Evolutionary conservation across 1,284 basidiomycete genomes (phyloP), one percentile per base, ranked within the genome.

Genomic region (Sporisorium graminicola): DNA sequence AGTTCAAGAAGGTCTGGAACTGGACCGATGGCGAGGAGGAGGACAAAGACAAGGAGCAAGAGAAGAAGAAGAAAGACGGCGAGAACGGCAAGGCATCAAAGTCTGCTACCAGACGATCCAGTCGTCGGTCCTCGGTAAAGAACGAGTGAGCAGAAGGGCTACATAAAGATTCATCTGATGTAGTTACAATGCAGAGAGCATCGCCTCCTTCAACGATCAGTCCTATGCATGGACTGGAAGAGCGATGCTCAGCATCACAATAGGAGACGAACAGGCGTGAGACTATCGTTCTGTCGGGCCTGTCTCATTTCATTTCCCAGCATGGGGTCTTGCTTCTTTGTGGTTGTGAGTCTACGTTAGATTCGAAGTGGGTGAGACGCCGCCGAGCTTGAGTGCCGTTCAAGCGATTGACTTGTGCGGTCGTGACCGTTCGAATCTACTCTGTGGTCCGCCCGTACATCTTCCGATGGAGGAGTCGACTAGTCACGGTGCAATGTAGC

Each of bases 1-100:
- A 88, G 64, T 58, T 86, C 35, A 68, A 76, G 29, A 52, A 75
- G 53, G 68, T 82, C 3, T 85, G 82, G 82, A 52, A 52, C 29
- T 84, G 80, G 78, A 75, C 63, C 3, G 79, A 82, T 52, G 73
- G 67, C 26, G 70, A 77, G 44, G 66, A 79, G 20, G 75, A 74
- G 29, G 64, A 77, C 3, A 50, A 44, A 9, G 65, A 77, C 5
- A 31, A 31, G 10, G 29, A 10, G 20, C 35, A 69, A 6, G 53
- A 63, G 4, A 56, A 68, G 42, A 53, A 69, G 60, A 26, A 57
- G 29, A 49, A 66, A 24, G 65, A 61, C 20, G 31, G 44, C 26
- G 58, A 74, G 31, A 43, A 59, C 12, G 58, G 50, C 1, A 74
- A 76, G 57, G 54, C 16, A 2, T 35, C 24, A 18, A 60, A 67